Evolutionary conservation across 1,139 yeast species (phyloP), one percentile per base, ranked within the genome.

Genomic region (Hemisphaericaspora subhashii): DNA sequence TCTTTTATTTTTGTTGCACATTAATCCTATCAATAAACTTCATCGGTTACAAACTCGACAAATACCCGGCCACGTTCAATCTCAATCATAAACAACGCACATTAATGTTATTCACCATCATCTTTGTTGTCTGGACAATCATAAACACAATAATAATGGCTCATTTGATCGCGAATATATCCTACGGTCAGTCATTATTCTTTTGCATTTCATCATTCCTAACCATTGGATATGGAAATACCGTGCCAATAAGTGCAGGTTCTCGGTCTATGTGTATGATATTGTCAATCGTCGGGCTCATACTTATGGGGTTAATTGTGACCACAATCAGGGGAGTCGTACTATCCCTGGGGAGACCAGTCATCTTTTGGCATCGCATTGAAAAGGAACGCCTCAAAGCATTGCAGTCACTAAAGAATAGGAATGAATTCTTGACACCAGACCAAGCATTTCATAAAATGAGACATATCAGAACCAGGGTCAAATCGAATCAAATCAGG

Each of bases 211-310:
- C 85, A 0, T 81, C 94, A 0, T 64, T 84, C 25, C 64, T 86
- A 33, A 88, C 96, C 1, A 74, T 88, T 31, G 96, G 96, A 0
- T 66, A 83, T 15, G 96, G 96, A 24, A 94, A 85, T 52, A 69
- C 83, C 25, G 64, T 71, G 0, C 90, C 95, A 0, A 27, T 47
- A 0, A 58, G 72, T 1, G 62, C 70, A 1, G 77, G 77, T 0
- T 72, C 83, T 0, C 75, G 78, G 51, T 82, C 81, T 0, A 61
- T 85, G 46, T 69, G 74, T 1, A 64, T 87, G 38, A 60, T 83
- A 2, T 85, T 80, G 58, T 77, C 92, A 3, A 58, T 86, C 22
- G 62, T 77, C 7, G 96, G 95, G 1, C 79, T 87, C 12, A 60
- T 87, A 18, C 64, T 83, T 24, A 69, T 87, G 57, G 96, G 95